These are phyloP conservation scores for Xerocomus amazonicus DNA, from an alignment of 1,284 basidiomycete species.

Conservation along the genomic window DNA sequence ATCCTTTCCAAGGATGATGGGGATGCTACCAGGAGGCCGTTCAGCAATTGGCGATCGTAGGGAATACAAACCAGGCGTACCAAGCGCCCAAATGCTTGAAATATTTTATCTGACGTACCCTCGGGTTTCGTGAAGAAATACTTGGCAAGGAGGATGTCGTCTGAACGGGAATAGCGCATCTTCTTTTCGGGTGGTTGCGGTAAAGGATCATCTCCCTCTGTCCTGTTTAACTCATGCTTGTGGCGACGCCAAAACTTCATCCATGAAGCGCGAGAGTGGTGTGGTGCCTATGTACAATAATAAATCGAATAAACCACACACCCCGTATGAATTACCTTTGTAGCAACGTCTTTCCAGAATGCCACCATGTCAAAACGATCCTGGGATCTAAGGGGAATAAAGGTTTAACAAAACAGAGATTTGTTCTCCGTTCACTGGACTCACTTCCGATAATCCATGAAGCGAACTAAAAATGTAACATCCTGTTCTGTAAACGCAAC, in stretches of 20 bases:
- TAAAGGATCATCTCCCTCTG: slow-evolving; percentile 60
- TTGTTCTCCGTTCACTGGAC: slow-evolving; percentile 21
- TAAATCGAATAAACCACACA: background rate
- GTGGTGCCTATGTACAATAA: slow-evolving; percentile 55
- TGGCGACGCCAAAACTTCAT: slow-evolving; percentile 86
- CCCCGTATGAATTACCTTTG: slow-evolving; percentile 44
- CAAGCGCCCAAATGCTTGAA: slow-evolving; percentile 67
- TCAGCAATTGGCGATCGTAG: background rate
- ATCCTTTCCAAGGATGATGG: slow-evolving; percentile 86
- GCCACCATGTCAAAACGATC: slow-evolving; percentile 73
- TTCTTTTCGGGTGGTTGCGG: slow-evolving; percentile 77
- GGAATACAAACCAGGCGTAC: slow-evolving; percentile 37
- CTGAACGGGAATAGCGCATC: slow-evolving; percentile 72
- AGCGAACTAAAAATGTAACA: slow-evolving; percentile 66
- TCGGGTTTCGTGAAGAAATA: slow-evolving; percentile 67
- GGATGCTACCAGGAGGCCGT: slow-evolving; percentile 51
- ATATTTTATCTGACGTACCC: slow-evolving; percentile 76
- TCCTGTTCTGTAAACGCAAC: slow-evolving; percentile 82
- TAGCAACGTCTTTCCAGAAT: slow-evolving; percentile 81
- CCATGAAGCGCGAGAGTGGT: slow-evolving; percentile 84
- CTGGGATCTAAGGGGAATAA: slow-evolving; percentile 43
- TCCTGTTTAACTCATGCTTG: slow-evolving; percentile 70
- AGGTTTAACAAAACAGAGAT: slow-evolving; percentile 9
- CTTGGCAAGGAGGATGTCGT: slow-evolving; percentile 72
- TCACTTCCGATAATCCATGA: slow-evolving; percentile 69